Evolutionary conservation across 257 asterid species (phyloP).

Genomic region (Jacaranda mimosifolia): DNA sequence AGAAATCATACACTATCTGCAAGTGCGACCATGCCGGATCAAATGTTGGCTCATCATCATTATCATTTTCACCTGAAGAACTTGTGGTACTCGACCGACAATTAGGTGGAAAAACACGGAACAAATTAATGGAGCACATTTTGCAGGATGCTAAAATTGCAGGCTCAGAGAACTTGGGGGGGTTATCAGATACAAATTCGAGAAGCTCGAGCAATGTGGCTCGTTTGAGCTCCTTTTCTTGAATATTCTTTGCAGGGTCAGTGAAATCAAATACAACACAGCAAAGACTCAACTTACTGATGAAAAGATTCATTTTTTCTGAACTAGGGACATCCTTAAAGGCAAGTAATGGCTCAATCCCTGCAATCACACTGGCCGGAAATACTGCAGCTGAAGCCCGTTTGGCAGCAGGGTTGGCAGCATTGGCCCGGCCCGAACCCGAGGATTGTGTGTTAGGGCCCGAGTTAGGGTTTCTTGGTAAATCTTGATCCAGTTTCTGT

Average conservation of each 20-base stretch:
- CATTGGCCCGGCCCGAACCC: constrained; percentile 43
- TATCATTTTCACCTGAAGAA: constrained; percentile 59
- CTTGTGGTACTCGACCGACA: constrained; percentile 41
- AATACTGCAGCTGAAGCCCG: constrained; percentile 70
- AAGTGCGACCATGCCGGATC: constrained; percentile 92
- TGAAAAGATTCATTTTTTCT: constrained; percentile 79
- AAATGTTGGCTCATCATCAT: constrained; percentile 72
- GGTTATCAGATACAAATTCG: constrained; percentile 70
- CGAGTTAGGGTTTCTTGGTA: constrained; percentile 48
- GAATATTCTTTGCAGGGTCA: constrained; percentile 57
- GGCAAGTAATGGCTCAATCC: constrained; percentile 85
- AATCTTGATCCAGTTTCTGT: constrained; percentile 54
- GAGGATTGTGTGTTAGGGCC: constrained; percentile 28
- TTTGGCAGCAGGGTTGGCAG: constrained; percentile 43
- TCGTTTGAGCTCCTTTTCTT: constrained; percentile 77
- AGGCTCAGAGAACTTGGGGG: constrained; percentile 71
- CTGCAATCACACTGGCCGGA: constrained; percentile 70
- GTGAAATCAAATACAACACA: constrained; percentile 84
- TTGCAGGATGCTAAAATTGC: constrained; percentile 79
- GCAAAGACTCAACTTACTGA: constrained; percentile 88
- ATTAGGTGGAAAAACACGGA: constrained; percentile 76
- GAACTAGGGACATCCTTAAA: constrained; percentile 78
- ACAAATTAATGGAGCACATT: constrained; percentile 80
- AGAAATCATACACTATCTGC: constrained; percentile 78
- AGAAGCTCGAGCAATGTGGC: constrained; percentile 80